Conservation (phyloP, 2,329 filamentous ascomycete genomes). For the Fusarium xylarioides region DNA sequence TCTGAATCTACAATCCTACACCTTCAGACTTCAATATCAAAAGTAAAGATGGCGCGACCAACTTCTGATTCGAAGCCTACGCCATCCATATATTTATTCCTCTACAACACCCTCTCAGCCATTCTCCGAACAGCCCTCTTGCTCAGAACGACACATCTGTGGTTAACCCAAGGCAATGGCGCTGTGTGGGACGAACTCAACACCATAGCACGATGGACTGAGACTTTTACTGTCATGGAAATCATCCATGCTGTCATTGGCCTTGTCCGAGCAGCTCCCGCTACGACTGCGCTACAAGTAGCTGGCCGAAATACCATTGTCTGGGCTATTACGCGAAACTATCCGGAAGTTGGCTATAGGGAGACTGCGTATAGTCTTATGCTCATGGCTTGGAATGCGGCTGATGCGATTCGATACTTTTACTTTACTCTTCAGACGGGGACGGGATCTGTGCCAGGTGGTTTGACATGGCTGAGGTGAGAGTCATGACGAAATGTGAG, state of each 20-base stretch:
- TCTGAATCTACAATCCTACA: not conserved
- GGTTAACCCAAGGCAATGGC: constrained; percentile 11
- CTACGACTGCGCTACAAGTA: constrained; percentile 32
- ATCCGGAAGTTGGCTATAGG: constrained; percentile 18
- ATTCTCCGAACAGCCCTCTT: constrained; percentile 14
- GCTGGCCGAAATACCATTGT: constrained; percentile 37
- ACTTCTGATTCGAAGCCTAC: not conserved
- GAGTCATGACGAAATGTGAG: accelerated
- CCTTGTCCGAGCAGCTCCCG: constrained; percentile 28
- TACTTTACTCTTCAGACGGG: constrained; percentile 34
- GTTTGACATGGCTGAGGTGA: constrained; percentile 34
- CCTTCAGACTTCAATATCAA: not conserved
- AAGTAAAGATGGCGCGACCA: not conserved
- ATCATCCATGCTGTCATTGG: constrained; percentile 21
- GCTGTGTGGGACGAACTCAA: constrained; percentile 31
- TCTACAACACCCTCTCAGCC: constrained; percentile 26
- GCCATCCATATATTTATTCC: constrained; percentile 9
- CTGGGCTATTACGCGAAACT: constrained; percentile 38
- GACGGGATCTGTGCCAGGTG: not conserved
- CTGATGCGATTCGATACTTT: constrained; percentile 29
- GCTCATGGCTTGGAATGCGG: constrained; percentile 34
- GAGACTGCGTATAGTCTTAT: constrained; percentile 31
- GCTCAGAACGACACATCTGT: constrained; percentile 15
- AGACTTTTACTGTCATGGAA: constrained; percentile 26
- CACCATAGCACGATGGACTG: constrained; percentile 27